Evolutionary conservation across 129 eudicot species (phyloP), one percentile per base, ranked within the genome.

Genomic region (Artemisia argyi): DNA sequence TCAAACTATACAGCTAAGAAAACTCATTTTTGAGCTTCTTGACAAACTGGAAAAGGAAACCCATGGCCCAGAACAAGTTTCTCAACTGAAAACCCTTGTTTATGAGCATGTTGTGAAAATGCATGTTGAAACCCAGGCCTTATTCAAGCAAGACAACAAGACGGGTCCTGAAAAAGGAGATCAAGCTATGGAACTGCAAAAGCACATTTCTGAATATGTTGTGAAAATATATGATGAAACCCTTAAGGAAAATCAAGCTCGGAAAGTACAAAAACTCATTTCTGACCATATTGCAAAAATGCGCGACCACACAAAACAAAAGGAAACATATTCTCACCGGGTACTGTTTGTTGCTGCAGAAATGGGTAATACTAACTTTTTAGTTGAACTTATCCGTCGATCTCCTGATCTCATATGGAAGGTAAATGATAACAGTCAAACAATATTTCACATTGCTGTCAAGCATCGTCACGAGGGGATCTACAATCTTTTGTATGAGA

Each of bases 1-100:
- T 66, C 62, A 66, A 69, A 74, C 71, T 2, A 47, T 68, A 1
- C 51, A 69, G 8, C 54, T 83, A 70, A 9, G 68, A 13, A 22
- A 62, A 17, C 67, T 28, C 19, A n/a, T 78, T 18, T 73, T 63
- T 68, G 57, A 54, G 49, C 57, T 69, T 53, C 20, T 73, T 14
- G 18, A 73, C 42, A 22, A 51, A 13, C 14, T 68, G 11, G 66
- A 69, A 11, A 77, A 55, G 24, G 61, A 73, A 47, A 63, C 74
- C 54, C 7, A 47, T 39, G 69, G 56, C 22, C 18, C 3, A 22
- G 15, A 35, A 8, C 51, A 64, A 64, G 28, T 51, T 39, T 10
- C 9, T 14, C 12, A 39, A 39, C 11, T 64, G 42, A 16, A 42
- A 8, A 42, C 8, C 30, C 14, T 64, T 7, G 30, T 64, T 17